Percentiles rank a stretch among this genome's conserved stretches.
Evolutionary conservation across 1,284 basidiomycete species (phyloP).

Genomic region (Puccinia brachypodii): DNA sequence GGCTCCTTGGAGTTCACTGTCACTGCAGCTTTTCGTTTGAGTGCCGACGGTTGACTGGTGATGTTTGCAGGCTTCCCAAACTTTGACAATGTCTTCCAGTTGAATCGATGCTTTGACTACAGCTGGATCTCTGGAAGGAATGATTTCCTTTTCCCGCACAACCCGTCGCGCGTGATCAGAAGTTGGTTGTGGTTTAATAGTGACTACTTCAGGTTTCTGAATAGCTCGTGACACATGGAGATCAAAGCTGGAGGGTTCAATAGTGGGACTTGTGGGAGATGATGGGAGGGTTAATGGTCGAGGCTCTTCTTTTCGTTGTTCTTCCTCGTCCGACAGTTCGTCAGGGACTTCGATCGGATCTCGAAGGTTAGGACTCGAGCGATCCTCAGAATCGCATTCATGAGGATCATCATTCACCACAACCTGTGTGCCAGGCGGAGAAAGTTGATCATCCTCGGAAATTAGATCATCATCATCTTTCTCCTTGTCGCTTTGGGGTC

Average conservation of each 20-base stretch:
- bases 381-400: background rate
- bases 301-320: background rate
- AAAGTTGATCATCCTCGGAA: background rate
- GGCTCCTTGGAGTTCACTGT: constrained; percentile 56
- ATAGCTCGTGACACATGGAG: background rate
- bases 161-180: background rate
- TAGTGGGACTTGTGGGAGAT: background rate
- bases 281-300: too few species aligned
- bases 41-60: background rate
- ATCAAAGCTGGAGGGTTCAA: background rate
- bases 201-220: background rate
- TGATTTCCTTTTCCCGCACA: constrained; percentile 22
- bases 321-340: background rate
- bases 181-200: background rate
- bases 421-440: background rate
- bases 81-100: constrained; percentile 8
- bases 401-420: background rate
- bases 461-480: constrained; percentile 26
- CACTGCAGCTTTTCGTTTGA: background rate
- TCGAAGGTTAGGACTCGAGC: background rate
- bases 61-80: constrained; percentile 11
- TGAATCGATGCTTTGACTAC: constrained; percentile 10
- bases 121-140: constrained; percentile 2
- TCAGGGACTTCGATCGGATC: background rate
- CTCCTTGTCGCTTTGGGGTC: background rate